These are phyloP conservation scores for Epichloe uncinata DNA, from an alignment of 2,329 filamentous ascomycete species.

Conservation along the genomic window DNA sequence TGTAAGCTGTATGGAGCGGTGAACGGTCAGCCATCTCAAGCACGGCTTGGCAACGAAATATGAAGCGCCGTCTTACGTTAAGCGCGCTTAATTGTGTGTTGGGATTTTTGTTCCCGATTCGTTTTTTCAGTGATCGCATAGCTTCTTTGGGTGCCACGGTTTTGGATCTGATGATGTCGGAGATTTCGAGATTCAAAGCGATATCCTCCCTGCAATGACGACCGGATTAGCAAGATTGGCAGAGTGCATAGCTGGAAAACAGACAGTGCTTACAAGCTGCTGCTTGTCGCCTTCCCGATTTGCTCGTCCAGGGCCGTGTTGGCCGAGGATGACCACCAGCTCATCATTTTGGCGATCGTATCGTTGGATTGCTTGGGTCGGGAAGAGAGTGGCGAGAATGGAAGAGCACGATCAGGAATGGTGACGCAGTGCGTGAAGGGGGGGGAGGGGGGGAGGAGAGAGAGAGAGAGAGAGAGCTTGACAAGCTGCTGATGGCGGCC, in stretches of 20 bases:
- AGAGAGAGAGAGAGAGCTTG: neutral
- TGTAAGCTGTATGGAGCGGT: constrained; percentile 51
- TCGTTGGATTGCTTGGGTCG: neutral
- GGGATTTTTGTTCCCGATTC: constrained; percentile 94
- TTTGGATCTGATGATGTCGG: constrained; percentile 93
- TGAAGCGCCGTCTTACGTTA: constrained; percentile 43
- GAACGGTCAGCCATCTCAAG: neutral
- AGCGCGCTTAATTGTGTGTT: constrained; percentile 93
- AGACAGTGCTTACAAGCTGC: constrained; percentile 58
- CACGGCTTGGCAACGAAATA: neutral
- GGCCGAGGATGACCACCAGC: constrained; percentile 89
- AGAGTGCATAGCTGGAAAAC: neutral
- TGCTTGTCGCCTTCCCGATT: constrained; percentile 87
- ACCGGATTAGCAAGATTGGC: constrained; percentile 6
- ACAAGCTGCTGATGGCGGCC: neutral
- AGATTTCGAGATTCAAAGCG: constrained; percentile 93
- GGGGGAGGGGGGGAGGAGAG: neutral
- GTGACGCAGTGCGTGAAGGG: neutral
- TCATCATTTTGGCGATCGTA: constrained; percentile 49
- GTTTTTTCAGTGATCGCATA: constrained; percentile 88
- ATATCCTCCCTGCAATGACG: constrained; percentile 65
- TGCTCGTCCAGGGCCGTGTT: constrained; percentile 92
- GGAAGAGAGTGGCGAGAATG: neutral
- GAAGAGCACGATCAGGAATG: neutral
- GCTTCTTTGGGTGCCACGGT: constrained; percentile 95